Evolutionary conservation across 2,329 filamentous ascomycete species (phyloP).

Genomic region (Trichoderma koningii): DNA sequence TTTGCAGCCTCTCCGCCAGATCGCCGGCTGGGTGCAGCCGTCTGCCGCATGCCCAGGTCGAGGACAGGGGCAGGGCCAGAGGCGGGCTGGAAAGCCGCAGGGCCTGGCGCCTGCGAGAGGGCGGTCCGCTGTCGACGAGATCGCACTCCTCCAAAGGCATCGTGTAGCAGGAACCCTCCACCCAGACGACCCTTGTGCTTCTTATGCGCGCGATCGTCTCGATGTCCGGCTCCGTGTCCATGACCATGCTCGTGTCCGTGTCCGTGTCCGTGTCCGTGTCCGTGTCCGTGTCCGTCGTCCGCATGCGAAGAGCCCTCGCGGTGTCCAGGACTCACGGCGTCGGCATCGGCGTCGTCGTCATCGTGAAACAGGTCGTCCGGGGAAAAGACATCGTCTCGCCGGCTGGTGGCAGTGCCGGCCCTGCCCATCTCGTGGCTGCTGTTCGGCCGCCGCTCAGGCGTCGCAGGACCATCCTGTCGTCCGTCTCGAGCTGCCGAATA

Average conservation of each 20-base stretch:
- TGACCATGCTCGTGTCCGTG: conserved; percentile 26
- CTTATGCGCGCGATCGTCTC: conserved; percentile 36
- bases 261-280: not conserved
- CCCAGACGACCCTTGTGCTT: conserved; percentile 49
- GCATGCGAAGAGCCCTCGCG: conserved; percentile 11
- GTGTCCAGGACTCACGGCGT: conserved; percentile 4
- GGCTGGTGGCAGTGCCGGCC: conserved; percentile 45
- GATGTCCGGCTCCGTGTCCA: conserved; percentile 28
- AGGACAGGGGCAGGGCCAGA: conserved; percentile 15
- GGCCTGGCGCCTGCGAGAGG: not conserved
- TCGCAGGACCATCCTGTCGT: conserved; percentile 27
- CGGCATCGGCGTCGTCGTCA: conserved; percentile 25
- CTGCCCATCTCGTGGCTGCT: conserved; percentile 49
- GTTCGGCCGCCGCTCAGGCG: conserved; percentile 26
- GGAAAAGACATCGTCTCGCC: conserved; percentile 30
- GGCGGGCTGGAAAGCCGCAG: not conserved
- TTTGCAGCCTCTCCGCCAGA: conserved; percentile 8
- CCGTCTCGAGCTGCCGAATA: conserved; percentile 21
- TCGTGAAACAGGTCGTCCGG: conserved; percentile 27
- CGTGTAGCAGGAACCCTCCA: conserved; percentile 55
- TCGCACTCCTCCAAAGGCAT: conserved; percentile 42
- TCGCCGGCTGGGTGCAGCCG: conserved; percentile 12
- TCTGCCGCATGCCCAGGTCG: conserved; percentile 19
- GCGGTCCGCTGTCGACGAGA: conserved; percentile 33
- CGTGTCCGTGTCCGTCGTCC: conserved; percentile 28